Percentiles rank a stretch among this genome's conserved stretches.
These are phyloP conservation scores for Saturnispora bothae DNA, from an alignment of 805 yeast species.

Conservation along the genomic window DNA sequence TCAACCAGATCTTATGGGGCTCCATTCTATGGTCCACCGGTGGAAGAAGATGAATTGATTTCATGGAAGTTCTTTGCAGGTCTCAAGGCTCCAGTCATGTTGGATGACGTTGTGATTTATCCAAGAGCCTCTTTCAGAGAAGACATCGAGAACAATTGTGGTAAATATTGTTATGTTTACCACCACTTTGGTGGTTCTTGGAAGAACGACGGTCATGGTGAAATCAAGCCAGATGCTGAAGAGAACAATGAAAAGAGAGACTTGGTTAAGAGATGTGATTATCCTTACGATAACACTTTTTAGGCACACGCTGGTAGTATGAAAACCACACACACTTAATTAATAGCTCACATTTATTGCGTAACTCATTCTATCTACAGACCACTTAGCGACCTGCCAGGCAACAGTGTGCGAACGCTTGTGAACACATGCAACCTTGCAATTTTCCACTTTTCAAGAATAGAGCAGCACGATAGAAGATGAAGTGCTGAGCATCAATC, in stretches of 20 bases:
- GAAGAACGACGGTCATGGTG: slow-evolving; percentile 29
- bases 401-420: too few species aligned
- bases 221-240: slow-evolving; percentile 22
- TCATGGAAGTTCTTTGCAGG: slow-evolving; percentile 28
- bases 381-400: too few species aligned
- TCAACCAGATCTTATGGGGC: slow-evolving; percentile 22
- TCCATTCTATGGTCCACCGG: slow-evolving; percentile 25
- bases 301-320: too few species aligned
- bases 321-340: too few species aligned
- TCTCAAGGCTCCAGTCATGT: slow-evolving; percentile 25
- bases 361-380: too few species aligned
- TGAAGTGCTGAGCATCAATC: too few species aligned
- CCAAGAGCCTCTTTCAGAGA: slow-evolving; percentile 27
- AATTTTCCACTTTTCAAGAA: too few species aligned
- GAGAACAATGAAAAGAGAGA: slow-evolving; percentile 20
- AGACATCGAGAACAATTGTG: slow-evolving; percentile 26
- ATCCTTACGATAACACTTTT: slow-evolving; percentile 4
- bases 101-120: slow-evolving; percentile 27
- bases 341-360: too few species aligned
- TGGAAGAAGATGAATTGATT: slow-evolving; percentile 19
- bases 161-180: slow-evolving; percentile 26
- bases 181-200: slow-evolving; percentile 30
- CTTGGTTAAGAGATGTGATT: slow-evolving; percentile 9
- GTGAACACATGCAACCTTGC: too few species aligned
- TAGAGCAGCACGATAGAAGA: too few species aligned